Evolutionary conservation across 2,329 filamentous ascomycete species (phyloP).

Genomic region (Pseudogymnoascus sp.): DNA sequence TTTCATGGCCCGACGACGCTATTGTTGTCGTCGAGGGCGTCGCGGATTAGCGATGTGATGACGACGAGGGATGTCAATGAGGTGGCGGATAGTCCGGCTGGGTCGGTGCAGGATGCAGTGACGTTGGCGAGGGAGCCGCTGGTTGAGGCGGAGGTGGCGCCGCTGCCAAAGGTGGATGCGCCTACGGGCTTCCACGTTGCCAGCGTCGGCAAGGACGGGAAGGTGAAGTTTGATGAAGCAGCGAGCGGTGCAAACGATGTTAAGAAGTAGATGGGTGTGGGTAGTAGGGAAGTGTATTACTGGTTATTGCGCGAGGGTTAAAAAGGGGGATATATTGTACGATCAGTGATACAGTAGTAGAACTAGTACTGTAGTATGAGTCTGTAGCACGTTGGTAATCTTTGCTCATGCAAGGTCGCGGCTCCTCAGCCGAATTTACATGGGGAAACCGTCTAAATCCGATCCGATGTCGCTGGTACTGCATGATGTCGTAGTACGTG

Average conservation of each 20-base stretch:
- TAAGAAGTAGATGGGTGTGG: not conserved
- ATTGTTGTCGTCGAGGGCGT: slow-evolving; percentile 78
- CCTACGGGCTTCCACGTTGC: slow-evolving; percentile 46
- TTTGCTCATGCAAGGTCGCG: not conserved
- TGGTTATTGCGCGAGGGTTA: not conserved
- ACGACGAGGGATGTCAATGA: slow-evolving; percentile 77
- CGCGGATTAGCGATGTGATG: slow-evolving; percentile 68
- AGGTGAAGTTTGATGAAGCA: slow-evolving; percentile 46
- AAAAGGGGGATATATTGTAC: slow-evolving; percentile 1
- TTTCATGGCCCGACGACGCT: slow-evolving; percentile 83
- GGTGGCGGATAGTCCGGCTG: slow-evolving; percentile 73
- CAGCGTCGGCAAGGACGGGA: slow-evolving; percentile 49
- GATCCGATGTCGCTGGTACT: not conserved
- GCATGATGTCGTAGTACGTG: not conserved
- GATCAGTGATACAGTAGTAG: not conserved
- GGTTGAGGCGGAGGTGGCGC: slow-evolving; percentile 19
- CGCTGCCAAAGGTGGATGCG: slow-evolving; percentile 27
- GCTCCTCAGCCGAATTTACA: not conserved
- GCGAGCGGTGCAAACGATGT: not conserved
- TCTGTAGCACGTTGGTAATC: not conserved
- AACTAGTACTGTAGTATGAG: slow-evolving; percentile 1
- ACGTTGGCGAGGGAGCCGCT: slow-evolving; percentile 36
- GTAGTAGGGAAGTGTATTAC: not conserved
- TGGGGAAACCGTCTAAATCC: not conserved
- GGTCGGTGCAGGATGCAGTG: slow-evolving; percentile 53